Conservation (phyloP, 2,329 filamentous ascomycete species). For the Neonectria hederae region DNA sequence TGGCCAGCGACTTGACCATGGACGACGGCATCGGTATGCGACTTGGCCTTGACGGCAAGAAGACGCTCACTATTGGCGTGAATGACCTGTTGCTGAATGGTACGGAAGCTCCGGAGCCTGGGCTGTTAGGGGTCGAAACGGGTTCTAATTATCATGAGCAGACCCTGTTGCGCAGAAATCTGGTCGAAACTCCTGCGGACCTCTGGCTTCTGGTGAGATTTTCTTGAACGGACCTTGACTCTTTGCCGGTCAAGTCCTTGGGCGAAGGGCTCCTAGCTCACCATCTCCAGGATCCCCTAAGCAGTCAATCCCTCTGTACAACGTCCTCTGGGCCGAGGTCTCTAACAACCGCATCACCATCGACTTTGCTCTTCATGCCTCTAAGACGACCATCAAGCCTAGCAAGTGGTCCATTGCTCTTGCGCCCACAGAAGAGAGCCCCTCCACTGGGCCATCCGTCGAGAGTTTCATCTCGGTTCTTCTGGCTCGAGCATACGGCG, state of each 20-base stretch:
- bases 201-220: slow-evolving; percentile 32
- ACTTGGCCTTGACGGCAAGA: slow-evolving; percentile 45
- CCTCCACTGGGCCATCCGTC: slow-evolving; percentile 48
- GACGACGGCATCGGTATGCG: slow-evolving; percentile 41
- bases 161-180: slow-evolving; percentile 35
- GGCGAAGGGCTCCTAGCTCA: background rate
- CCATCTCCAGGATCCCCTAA: slow-evolving; percentile 37
- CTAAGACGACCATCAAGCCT: slow-evolving; percentile 68
- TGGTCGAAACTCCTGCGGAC: slow-evolving; percentile 36
- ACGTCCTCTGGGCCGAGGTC: slow-evolving; percentile 83
- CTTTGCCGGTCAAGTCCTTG: background rate
- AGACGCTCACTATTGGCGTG: slow-evolving; percentile 45
- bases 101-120: slow-evolving; percentile 38
- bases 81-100: slow-evolving; percentile 48
- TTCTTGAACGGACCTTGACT: background rate
- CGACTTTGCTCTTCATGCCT: slow-evolving; percentile 72
- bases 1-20: slow-evolving; percentile 27
- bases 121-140: background rate
- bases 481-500: slow-evolving; percentile 75
- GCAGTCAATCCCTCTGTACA: slow-evolving; percentile 75
- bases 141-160: slow-evolving; percentile 31
- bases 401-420: slow-evolving; percentile 66
- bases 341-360: slow-evolving; percentile 70
- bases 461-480: slow-evolving; percentile 73
- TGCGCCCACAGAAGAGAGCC: slow-evolving; percentile 23